Evolutionary conservation across 192 early-diverging fungal genomes (phyloP).

Genomic region (Dispira simplex): DNA sequence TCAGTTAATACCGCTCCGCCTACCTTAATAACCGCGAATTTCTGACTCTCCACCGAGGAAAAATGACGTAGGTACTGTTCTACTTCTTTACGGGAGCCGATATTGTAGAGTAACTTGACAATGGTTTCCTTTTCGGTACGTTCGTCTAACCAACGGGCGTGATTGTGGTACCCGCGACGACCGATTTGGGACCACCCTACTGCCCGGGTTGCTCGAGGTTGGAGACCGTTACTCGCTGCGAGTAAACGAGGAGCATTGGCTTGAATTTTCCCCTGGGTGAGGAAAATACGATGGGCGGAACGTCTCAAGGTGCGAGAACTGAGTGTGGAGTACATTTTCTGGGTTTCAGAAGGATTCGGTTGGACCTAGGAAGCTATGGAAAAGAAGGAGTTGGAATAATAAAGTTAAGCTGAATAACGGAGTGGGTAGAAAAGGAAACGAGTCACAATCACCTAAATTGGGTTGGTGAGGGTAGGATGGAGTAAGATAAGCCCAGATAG

Average conservation of each 20-base stretch:
- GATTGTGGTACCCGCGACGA: too few species aligned
- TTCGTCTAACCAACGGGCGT: slow-evolving; percentile 10
- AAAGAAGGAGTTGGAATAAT: neutral
- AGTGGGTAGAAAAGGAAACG: neutral
- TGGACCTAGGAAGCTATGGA: too few species aligned
- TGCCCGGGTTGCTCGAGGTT: neutral
- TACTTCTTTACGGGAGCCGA: slow-evolving; percentile 97
- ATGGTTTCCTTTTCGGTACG: slow-evolving; percentile 63
- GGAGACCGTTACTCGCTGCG: neutral
- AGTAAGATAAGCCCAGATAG: too few species aligned
- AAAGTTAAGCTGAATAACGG: neutral
- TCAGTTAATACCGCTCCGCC: slow-evolving; percentile 92
- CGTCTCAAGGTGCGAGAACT: neutral
- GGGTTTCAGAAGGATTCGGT: too few species aligned
- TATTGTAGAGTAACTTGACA: slow-evolving; percentile 86
- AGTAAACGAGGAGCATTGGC: slow-evolving; percentile 3
- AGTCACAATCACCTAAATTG: too few species aligned
- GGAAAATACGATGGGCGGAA: slow-evolving; percentile 1
- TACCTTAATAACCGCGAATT: slow-evolving; percentile 99
- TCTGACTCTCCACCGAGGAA: slow-evolving; percentile 94
- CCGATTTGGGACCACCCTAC: too few species aligned
- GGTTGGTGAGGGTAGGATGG: too few species aligned
- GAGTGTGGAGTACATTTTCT: neutral
- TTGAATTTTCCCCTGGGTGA: slow-evolving; percentile 7
- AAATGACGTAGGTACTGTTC: slow-evolving; percentile 97